Conservation (phyloP, 345 rosid species). For the Eucalyptus pauciflora region DNA sequence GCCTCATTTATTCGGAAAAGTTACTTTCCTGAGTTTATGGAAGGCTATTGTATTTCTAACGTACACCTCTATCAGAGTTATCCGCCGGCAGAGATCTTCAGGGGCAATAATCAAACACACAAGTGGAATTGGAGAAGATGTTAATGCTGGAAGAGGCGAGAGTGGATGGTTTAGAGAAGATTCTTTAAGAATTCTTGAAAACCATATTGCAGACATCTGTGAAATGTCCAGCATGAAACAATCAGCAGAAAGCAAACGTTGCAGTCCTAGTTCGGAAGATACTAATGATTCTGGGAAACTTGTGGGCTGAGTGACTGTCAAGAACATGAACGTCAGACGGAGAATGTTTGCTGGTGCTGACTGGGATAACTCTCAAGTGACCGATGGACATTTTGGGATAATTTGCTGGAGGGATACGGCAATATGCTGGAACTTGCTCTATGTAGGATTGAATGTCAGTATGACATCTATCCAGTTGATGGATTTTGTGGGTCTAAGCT, state of each 20-base stretch:
- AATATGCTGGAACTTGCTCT: constrained; percentile 58
- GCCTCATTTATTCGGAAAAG: constrained; percentile 32
- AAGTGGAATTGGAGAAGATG: constrained; percentile 15
- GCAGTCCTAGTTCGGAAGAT: constrained; percentile 5
- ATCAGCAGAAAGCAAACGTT: constrained; percentile 25
- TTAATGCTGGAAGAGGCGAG: constrained; percentile 31
- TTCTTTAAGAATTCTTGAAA: constrained; percentile 46
- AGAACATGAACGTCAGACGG: constrained; percentile 61
- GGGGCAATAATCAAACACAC: constrained; percentile 7
- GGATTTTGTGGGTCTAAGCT: constrained; percentile 53
- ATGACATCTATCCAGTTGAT: constrained; percentile 49
- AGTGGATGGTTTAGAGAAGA: constrained; percentile 4
- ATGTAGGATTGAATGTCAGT: constrained; percentile 49
- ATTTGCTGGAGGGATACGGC: constrained; percentile 41
- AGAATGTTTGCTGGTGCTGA: constrained; percentile 78
- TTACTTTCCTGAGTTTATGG: constrained; percentile 60
- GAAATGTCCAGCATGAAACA: constrained; percentile 26
- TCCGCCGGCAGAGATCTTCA: constrained; percentile 27
- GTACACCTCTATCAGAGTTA: constrained; percentile 35
- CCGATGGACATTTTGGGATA: constrained; percentile 3
- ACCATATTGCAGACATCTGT: constrained; percentile 63
- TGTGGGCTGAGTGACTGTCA: constrained; percentile 44
- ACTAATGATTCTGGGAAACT: constrained; percentile 27
- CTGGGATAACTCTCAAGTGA: constrained; percentile 37
- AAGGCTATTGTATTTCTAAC: constrained; percentile 64